Base-by-base conservation (phyloP, 345 rosid genomes). In the Bruguiera parviflora region DNA sequence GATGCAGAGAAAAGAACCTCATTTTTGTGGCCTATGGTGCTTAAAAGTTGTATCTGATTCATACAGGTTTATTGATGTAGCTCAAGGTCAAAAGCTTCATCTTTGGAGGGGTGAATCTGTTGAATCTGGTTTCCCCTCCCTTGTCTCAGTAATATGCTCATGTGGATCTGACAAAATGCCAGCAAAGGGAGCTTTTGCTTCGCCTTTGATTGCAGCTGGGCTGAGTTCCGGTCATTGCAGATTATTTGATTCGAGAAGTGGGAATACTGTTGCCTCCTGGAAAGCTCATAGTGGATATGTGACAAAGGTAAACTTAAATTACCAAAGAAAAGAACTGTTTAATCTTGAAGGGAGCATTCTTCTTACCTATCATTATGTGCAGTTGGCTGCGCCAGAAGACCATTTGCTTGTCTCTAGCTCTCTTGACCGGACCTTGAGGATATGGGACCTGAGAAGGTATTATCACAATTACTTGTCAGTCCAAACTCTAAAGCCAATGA, bases 381-480 rank as follows among this genome's bases (percentile, higher is more conserved):
- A 92, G 96, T 79, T 92, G 84, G 86, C 89, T 72, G 87, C 93
- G 67, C 86, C 87, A 8, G 93, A 89, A 79, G 85, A 86, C 69
- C 89, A 93, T 84, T 74, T 85, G 75, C 92, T 93, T 78, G 89
- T 93, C 72, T 90, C 98, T 65, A 93, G 98, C 86, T 93, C 97
- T 71, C 90, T 86, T 58, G 98, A 90, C 77, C 82, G 69, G 75
- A 87, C 90, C 61, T 66, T 93, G 79, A 83, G 84, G 37, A 83
- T 89, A 64, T 93, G 98, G 98, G 97, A 93, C 84, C 70, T 93
- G 72, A 87, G 96, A 76, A 86, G 89, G 98, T 93, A 73, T 61
- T 58, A 8, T 58, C 21, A 20, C 28, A n/a, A 24, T 52, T 33
- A 53, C 27, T 61, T 63, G 4, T 21, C 16, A 24, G 19, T 56